Percentiles rank a stretch among this genome's conserved stretches.
These are phyloP conservation scores for Pseudogymnoascus sp. DNA, from an alignment of 2,329 filamentous ascomycete genomes.

Conservation along the genomic window DNA sequence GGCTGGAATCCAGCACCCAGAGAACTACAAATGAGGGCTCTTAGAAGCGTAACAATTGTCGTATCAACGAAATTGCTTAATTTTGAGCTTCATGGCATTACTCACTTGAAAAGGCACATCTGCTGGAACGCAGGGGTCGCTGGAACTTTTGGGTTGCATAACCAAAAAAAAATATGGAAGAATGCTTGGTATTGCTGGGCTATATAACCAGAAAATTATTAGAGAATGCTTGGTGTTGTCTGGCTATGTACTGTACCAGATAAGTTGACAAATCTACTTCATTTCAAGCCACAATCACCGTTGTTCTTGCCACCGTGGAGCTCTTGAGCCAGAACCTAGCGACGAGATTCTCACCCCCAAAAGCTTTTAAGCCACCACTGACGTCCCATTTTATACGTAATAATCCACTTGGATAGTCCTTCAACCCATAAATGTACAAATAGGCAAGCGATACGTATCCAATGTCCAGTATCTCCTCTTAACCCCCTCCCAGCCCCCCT, in stretches of 20 bases:
- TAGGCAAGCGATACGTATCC: slow-evolving; percentile 66
- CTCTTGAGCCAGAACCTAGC: not conserved
- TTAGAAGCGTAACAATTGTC: not conserved
- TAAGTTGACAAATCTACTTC: not conserved
- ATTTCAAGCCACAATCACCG: not conserved
- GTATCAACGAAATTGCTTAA: not conserved
- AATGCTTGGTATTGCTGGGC: not conserved
- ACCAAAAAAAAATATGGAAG: not conserved
- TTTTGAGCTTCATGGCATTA: not conserved
- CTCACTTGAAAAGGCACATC: not conserved
- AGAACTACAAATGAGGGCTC: slow-evolving; percentile 47
- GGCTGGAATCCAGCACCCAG: slow-evolving; percentile 57
- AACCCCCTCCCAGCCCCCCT: slow-evolving; percentile 81
- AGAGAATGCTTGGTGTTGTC: slow-evolving; percentile 1
- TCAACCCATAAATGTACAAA: slow-evolving; percentile 58
- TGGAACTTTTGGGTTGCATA: not conserved
- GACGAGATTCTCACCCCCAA: not conserved
- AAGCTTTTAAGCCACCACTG: not conserved
- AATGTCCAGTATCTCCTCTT: slow-evolving; percentile 85
- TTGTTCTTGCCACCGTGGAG: not conserved
- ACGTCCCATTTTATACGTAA: not conserved
- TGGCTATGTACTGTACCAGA: not conserved
- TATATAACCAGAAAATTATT: not conserved
- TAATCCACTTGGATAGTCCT: not conserved
- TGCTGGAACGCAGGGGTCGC: not conserved